phyloP scores from a whole-genome alignment of 2,329 filamentous ascomycete genomes.

The Fusarium robinianum region DNA sequence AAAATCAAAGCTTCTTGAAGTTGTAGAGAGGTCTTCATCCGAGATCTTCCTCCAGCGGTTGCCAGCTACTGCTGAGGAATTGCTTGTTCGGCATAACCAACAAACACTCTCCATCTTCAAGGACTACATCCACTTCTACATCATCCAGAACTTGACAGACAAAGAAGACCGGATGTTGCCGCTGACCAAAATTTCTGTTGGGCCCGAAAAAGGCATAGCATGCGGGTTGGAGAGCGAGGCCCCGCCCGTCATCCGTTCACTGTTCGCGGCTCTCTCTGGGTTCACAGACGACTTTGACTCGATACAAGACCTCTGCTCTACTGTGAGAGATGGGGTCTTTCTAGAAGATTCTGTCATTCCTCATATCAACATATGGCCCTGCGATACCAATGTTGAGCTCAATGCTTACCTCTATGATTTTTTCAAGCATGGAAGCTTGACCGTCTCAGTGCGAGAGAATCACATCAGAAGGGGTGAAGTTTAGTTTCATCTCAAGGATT shows the following conservation, averaged over 20 bases:
- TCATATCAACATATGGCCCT: conserved; percentile 63
- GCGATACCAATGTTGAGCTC: conserved; percentile 54
- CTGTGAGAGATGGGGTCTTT: conserved; percentile 69
- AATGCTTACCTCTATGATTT: conserved; percentile 78
- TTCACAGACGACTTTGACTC: conserved; percentile 65
- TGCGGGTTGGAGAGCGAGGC: not conserved
- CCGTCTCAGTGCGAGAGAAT: conserved; percentile 66
- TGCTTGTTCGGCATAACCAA: conserved; percentile 66
- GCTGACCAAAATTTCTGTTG: conserved; percentile 57
- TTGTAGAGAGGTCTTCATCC: conserved; percentile 62
- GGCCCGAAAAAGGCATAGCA: conserved; percentile 31
- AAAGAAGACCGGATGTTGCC: conserved; percentile 60
- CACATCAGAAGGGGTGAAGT: conserved; percentile 67
- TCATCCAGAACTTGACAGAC: conserved; percentile 63
- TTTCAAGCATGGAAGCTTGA: conserved; percentile 71
- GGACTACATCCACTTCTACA: conserved; percentile 70
- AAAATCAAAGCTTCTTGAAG: conserved; percentile 50
- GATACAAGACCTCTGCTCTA: conserved; percentile 69
- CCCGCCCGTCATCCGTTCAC: conserved; percentile 60
- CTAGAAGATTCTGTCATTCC: conserved; percentile 76
- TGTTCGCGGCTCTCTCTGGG: conserved; percentile 74
- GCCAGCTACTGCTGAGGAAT: conserved; percentile 58
- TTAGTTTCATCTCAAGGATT: conserved; percentile 72
- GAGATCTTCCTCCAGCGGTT: conserved; percentile 68
- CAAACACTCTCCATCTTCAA: conserved; percentile 69